phyloP scores from a whole-genome alignment of 1,139 yeast species.

The Saccharomyces hybrid region DNA sequence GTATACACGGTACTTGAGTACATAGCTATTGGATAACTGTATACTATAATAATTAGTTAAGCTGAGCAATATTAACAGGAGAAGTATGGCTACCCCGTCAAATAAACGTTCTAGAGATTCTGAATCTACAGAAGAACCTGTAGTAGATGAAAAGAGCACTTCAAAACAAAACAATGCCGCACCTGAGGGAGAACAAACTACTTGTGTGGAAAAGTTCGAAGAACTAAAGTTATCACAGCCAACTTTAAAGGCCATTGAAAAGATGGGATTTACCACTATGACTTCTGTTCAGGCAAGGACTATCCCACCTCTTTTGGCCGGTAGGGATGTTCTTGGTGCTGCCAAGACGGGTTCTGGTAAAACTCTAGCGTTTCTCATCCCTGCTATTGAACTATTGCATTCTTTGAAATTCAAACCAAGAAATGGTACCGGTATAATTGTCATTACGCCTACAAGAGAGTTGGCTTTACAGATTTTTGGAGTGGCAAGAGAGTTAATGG shows the following conservation, averaged over 20 bases:
- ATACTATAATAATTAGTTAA: neutral
- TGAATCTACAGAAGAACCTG: neutral
- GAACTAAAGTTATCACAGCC: slow-evolving; percentile 72
- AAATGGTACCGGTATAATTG: slow-evolving; percentile 85
- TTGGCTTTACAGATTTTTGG: slow-evolving; percentile 95
- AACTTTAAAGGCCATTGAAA: slow-evolving; percentile 67
- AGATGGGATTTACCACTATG: slow-evolving; percentile 86
- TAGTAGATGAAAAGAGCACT: slow-evolving; percentile 2
- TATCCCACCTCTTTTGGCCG: slow-evolving; percentile 90
- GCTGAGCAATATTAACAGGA: neutral
- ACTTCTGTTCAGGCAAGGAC: slow-evolving; percentile 91
- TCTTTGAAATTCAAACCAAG: slow-evolving; percentile 86
- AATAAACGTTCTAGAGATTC: slow-evolving; percentile 16
- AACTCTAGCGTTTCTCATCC: slow-evolving; percentile 88
- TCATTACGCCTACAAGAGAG: slow-evolving; percentile 85
- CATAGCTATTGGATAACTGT: neutral
- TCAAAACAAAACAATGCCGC: neutral
- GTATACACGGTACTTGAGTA: neutral
- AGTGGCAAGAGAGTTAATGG: slow-evolving; percentile 90
- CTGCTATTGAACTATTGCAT: slow-evolving; percentile 87
- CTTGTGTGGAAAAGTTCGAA: slow-evolving; percentile 34
- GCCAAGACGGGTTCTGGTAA: slow-evolving; percentile 99
- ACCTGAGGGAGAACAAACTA: slow-evolving; percentile 1
- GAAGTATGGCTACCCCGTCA: slow-evolving; percentile 2
- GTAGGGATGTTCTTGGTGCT: slow-evolving; percentile 92